Conservation (phyloP, 495 filamentous ascomycete genomes). For the Penicillium bovifimosum region DNA sequence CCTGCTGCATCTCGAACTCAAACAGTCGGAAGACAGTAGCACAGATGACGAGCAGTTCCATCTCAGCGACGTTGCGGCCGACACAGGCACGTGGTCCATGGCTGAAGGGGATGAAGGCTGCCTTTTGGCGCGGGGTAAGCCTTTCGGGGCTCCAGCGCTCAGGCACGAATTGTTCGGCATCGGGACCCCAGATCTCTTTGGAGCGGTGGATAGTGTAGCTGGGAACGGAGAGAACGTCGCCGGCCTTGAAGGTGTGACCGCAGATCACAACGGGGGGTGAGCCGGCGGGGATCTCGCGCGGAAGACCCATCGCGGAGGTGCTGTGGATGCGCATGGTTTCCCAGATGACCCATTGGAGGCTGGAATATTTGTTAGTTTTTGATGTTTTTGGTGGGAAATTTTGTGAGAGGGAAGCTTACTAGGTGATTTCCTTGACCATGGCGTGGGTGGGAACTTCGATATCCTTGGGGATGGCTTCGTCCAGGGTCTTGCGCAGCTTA, state of each 20-base stretch:
- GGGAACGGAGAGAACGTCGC: slow-evolving; percentile 77
- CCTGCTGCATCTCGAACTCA: slow-evolving; percentile 66
- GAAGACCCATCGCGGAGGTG: slow-evolving; percentile 83
- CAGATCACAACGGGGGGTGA: slow-evolving; percentile 48
- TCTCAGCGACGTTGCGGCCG: slow-evolving; percentile 84
- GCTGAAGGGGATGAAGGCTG: slow-evolving; percentile 81
- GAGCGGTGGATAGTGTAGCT: slow-evolving; percentile 86
- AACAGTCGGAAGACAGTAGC: slow-evolving; percentile 71
- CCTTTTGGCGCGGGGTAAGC: slow-evolving; percentile 61
- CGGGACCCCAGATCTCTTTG: slow-evolving; percentile 72
- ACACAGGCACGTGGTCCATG: slow-evolving; percentile 79
- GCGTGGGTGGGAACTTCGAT: slow-evolving; percentile 63
- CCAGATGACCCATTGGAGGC: slow-evolving; percentile 71
- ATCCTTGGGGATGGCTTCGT: slow-evolving; percentile 56
- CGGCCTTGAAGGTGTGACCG: slow-evolving; percentile 63
- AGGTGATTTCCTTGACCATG: slow-evolving; percentile 68
- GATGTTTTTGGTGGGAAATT: background rate
- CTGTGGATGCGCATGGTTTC: slow-evolving; percentile 89
- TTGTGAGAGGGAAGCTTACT: slow-evolving; percentile 43
- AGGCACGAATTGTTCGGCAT: slow-evolving; percentile 74
- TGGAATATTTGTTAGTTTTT: background rate
- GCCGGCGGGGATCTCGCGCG: slow-evolving; percentile 66
- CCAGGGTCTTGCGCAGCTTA: slow-evolving; percentile 68
- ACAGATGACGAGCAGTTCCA: slow-evolving; percentile 82
- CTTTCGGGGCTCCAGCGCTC: slow-evolving; percentile 62